Evolutionary conservation across 148 eudicot genomes (phyloP).

Genomic region (Rhododendron mucronatum): DNA sequence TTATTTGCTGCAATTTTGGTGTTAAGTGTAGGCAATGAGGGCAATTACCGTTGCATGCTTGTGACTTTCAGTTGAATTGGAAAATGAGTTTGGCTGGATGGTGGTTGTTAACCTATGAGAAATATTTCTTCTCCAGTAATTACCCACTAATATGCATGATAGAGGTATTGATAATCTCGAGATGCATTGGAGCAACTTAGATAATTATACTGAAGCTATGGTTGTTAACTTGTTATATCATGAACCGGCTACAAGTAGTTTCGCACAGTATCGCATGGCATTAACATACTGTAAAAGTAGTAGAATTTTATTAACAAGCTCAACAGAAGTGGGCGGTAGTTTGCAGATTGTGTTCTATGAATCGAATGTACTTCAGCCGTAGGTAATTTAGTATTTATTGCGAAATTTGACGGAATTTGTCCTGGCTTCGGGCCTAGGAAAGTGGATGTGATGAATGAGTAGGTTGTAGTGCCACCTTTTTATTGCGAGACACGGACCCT

Average conservation of each 20-base stretch:
- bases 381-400: too few species aligned
- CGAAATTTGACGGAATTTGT: too few species aligned
- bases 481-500: too few species aligned
- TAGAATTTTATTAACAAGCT: not conserved
- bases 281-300: not conserved
- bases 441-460: too few species aligned
- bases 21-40: not conserved
- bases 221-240: not conserved
- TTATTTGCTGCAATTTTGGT: not conserved
- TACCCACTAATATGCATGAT: too few species aligned
- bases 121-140: too few species aligned
- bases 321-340: not conserved
- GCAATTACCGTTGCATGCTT: not conserved
- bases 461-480: too few species aligned
- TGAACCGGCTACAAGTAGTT: not conserved
- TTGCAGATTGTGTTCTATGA: too few species aligned
- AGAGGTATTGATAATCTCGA: not conserved
- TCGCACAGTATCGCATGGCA: not conserved
- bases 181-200: not conserved
- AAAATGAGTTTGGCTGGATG: not conserved
- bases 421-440: too few species aligned
- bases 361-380: too few species aligned
- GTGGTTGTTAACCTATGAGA: not conserved
- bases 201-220: not conserved
- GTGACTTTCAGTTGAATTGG: too few species aligned